Evolutionary conservation across 176 grass and related monocot species (phyloP).

Genomic region (Eragrostis nindensis): DNA sequence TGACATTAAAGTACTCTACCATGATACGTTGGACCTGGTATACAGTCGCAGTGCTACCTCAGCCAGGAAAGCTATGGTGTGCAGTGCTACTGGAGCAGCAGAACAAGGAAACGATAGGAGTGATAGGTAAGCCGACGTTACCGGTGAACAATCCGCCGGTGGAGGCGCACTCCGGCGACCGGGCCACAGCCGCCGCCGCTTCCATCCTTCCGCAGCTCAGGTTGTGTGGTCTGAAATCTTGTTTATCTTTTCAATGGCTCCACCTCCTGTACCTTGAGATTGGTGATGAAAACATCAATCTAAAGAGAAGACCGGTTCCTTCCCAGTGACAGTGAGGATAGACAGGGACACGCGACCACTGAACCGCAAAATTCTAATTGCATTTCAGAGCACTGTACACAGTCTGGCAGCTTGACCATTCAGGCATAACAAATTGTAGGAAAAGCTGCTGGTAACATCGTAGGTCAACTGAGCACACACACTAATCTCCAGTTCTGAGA

Average conservation of each 20-base stretch:
- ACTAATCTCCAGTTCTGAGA: neutral
- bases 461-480: neutral
- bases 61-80: neutral
- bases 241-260: conserved; percentile 20
- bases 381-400: neutral
- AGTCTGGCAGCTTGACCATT: neutral
- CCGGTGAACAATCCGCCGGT: conserved; percentile 12
- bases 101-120: neutral
- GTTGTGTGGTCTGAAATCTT: conserved; percentile 40
- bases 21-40: neutral
- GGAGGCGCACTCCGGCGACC: conserved; percentile 31
- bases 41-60: neutral
- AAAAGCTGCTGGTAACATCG: neutral
- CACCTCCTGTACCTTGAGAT: conserved; percentile 32
- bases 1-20: neutral
- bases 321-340: neutral
- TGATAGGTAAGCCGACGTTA: conserved; percentile 16
- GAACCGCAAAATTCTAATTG: neutral
- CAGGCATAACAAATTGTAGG: neutral
- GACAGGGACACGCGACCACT: conserved; percentile 14
- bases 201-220: conserved; percentile 40
- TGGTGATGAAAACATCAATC: conserved; percentile 32
- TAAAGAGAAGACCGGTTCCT: neutral
- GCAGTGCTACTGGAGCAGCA: neutral
- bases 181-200: conserved; percentile 30